Base-by-base conservation (phyloP, 1,139 yeast species). In the Pichia sp. region DNA sequence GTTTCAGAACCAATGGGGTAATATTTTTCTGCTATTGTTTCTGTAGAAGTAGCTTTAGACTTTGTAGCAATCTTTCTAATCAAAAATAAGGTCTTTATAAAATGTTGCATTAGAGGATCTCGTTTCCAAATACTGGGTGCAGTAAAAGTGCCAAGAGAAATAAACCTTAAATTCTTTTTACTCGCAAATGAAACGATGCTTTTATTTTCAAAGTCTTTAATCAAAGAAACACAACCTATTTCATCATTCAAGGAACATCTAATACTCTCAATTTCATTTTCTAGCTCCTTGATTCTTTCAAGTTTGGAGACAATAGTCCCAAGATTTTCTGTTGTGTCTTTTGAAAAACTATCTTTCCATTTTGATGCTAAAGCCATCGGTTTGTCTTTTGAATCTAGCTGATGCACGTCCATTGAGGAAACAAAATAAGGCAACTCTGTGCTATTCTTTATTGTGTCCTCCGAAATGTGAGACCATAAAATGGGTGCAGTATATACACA, bases 401-500 rank as follows among this genome's bases (percentile, higher is more conserved):
- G n/a, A n/a, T n/a, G n/a, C n/a, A n/a, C n/a, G n/a, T n/a, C n/a
- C n/a, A n/a, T n/a, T n/a, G n/a, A n/a, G n/a, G n/a, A n/a, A n/a
- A 37, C 40, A 28, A 34, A 41, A 11, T 26, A 24, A n/a, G n/a
- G n/a, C n/a, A n/a, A n/a, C n/a, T n/a, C n/a, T n/a, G n/a, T n/a
- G n/a, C n/a, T n/a, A n/a, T 10, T n/a, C 10, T 26, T 6, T 5
- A 35, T 10, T 26, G 31, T 20, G 3, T 22, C 9, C 11, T 30
- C 34, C 2, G 40, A 24, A 6, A 28, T 28, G 5, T 38, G 28
- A 4, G 45, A 33, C 59, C 59, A 56, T 14, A 45, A 38, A 8
- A 46, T 36, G 1, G 61, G 61, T 0, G 58, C 52, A 24, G 54
- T 58, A 30, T 58, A 59, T 10, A 38, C 40, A 34, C 63, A 59